A percentile compares a stretch with the other conserved stretches of the same genome.
phyloP scores from a whole-genome alignment of 2,329 filamentous ascomycete genomes.

The Diaporthe batatas region DNA sequence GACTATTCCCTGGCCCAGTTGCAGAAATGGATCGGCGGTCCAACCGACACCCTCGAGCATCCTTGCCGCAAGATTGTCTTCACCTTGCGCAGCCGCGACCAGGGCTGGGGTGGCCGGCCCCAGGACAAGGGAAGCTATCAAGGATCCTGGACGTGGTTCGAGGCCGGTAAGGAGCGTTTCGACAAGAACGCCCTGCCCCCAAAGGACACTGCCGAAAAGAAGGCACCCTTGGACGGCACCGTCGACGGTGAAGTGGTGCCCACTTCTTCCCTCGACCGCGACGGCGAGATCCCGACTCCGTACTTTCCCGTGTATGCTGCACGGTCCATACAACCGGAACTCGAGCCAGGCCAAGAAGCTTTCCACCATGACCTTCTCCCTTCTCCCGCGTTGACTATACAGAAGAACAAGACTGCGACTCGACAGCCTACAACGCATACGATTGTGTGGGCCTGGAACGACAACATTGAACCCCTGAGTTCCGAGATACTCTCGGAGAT shows the following conservation, averaged over 20 bases:
- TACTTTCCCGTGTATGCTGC: constrained; percentile 48
- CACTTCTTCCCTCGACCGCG: not conserved
- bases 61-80: constrained; percentile 74
- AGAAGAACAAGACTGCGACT: constrained; percentile 59
- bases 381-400: constrained; percentile 58
- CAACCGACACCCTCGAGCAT: constrained; percentile 56
- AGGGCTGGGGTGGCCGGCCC: constrained; percentile 64
- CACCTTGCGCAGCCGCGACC: constrained; percentile 68
- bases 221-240: not conserved
- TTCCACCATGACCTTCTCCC: constrained; percentile 57
- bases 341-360: constrained; percentile 43
- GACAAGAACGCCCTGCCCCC: constrained; percentile 49
- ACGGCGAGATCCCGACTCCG: constrained; percentile 20
- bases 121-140: constrained; percentile 56
- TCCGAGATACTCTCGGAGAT: constrained; percentile 52
- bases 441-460: constrained; percentile 67
- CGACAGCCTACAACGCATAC: constrained; percentile 55
- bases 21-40: constrained; percentile 55
- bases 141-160: constrained; percentile 73
- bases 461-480: constrained; percentile 61
- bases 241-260: constrained; percentile 17
- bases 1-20: constrained; percentile 50
- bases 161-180: constrained; percentile 70
- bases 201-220: constrained; percentile 14
- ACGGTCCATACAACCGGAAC: constrained; percentile 36